Evolutionary conservation across 2,329 filamentous ascomycete genomes (phyloP).

Genomic region (Dactylellina parvicollis): DNA sequence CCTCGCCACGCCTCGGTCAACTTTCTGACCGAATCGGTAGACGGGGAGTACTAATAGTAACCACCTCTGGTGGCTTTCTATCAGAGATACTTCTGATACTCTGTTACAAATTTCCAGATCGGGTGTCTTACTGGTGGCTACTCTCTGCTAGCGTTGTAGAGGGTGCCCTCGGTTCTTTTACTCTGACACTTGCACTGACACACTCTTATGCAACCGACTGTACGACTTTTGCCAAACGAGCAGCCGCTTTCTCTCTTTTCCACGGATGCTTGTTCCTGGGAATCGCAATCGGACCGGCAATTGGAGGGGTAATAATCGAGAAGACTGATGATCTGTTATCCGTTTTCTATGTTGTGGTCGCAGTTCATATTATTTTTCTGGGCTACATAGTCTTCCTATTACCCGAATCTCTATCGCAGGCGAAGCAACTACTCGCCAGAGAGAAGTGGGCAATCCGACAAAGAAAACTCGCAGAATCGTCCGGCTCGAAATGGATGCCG

Average conservation of each 20-base stretch:
- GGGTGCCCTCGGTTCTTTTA: constrained; percentile 88
- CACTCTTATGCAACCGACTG: constrained; percentile 92
- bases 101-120: constrained; percentile 77
- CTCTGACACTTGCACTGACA: constrained; percentile 78
- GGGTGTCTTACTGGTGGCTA: constrained; percentile 79
- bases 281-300: constrained; percentile 84
- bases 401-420: constrained; percentile 83
- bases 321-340: constrained; percentile 77
- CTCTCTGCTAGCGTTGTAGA: constrained; percentile 80
- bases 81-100: constrained; percentile 81
- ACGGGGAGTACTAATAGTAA: constrained; percentile 75
- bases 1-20: constrained; percentile 82
- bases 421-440: constrained; percentile 74
- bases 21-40: constrained; percentile 89
- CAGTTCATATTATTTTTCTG: constrained; percentile 77
- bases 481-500: constrained; percentile 60
- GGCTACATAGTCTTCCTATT: constrained; percentile 75
- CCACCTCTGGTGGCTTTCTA: constrained; percentile 77
- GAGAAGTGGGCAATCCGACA: constrained; percentile 71
- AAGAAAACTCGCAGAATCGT: constrained; percentile 62
- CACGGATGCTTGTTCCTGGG: constrained; percentile 89
- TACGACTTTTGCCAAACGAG: constrained; percentile 79
- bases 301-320: constrained; percentile 82
- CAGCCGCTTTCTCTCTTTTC: constrained; percentile 86
- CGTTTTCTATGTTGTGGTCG: constrained; percentile 85